A percentile compares a stretch with the other conserved stretches of the same genome.
phyloP scores from a whole-genome alignment of 208 protist species.

The Naegleria gruberi region DNA sequence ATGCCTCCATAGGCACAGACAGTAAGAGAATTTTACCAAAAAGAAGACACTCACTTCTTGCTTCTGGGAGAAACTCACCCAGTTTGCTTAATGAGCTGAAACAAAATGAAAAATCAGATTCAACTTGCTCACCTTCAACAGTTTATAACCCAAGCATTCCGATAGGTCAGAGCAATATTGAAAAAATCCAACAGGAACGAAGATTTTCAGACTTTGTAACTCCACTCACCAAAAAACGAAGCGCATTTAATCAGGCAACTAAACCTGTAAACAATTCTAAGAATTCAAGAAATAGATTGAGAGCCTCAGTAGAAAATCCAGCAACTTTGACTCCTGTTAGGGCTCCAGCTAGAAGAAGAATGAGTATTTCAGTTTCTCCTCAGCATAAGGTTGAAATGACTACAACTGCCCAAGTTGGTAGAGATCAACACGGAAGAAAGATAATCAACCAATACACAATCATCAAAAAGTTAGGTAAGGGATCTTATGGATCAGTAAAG shows the following conservation, averaged over 20 bases:
- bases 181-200: not conserved
- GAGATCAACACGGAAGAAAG: slow-evolving; percentile 53
- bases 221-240: not conserved
- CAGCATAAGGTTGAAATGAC: slow-evolving; percentile 16
- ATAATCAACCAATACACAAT: slow-evolving; percentile 79
- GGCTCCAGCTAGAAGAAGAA: not conserved
- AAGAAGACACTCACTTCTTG: not conserved
- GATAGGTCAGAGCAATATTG: not conserved
- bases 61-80: not conserved
- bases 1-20: not conserved
- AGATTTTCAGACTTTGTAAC: not conserved
- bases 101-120: not conserved
- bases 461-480: slow-evolving; percentile 59
- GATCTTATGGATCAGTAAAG: slow-evolving; percentile 72
- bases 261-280: too few species aligned
- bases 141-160: not conserved
- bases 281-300: too few species aligned
- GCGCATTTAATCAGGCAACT: not conserved
- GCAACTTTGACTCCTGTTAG: too few species aligned
- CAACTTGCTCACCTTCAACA: not conserved
- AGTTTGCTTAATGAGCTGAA: not conserved
- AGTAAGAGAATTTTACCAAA: not conserved
- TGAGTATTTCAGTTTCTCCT: not conserved
- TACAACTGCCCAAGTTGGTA: not conserved
- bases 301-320: too few species aligned